Percentiles rank a stretch among this genome's conserved stretches.
phyloP scores from a whole-genome alignment of 352 stramenopile genomes.

The Phytophthora colocasiae region DNA sequence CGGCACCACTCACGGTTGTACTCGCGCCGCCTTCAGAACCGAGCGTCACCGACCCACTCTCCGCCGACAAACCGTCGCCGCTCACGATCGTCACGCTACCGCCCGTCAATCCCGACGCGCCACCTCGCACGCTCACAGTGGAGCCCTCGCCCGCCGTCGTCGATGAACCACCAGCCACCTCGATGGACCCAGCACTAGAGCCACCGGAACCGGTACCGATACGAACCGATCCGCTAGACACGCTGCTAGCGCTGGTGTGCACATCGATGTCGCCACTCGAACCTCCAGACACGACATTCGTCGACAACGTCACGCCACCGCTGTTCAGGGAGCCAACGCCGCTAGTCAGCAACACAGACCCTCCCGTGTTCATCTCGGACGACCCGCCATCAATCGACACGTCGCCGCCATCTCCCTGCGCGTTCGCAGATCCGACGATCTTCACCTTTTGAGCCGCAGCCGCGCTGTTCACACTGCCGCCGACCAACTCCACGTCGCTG shows the following conservation, averaged over 20 bases:
- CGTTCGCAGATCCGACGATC: slow-evolving; percentile 33
- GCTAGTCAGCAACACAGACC: slow-evolving; percentile 28
- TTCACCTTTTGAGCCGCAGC: slow-evolving; percentile 28
- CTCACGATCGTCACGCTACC: slow-evolving; percentile 25
- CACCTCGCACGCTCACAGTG: slow-evolving; percentile 26
- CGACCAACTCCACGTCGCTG: slow-evolving; percentile 34
- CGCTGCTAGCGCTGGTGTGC: slow-evolving; percentile 23
- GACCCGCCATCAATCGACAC: slow-evolving; percentile 33
- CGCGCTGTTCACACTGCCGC: slow-evolving; percentile 21
- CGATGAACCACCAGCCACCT: slow-evolving; percentile 38
- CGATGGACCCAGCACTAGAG: slow-evolving; percentile 29
- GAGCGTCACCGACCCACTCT: slow-evolving; percentile 23
- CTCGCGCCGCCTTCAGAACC: slow-evolving; percentile 9
- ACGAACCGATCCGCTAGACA: slow-evolving; percentile 30
- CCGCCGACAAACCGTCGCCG: slow-evolving; percentile 8
- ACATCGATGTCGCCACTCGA: slow-evolving; percentile 25
- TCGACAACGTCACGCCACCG: slow-evolving; percentile 24
- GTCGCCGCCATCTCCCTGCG: slow-evolving; percentile 30
- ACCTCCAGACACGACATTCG: slow-evolving; percentile 20
- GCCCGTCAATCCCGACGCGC: slow-evolving; percentile 22
- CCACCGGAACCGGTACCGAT: slow-evolving; percentile 28
- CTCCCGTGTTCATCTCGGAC: not conserved
- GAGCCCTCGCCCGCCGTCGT: slow-evolving; percentile 13
- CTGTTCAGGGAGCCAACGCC: slow-evolving; percentile 25
- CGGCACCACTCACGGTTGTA: slow-evolving; percentile 18